These are phyloP conservation scores for Quercus cerris DNA, from an alignment of 306 rosid genomes.

Conservation along the genomic window DNA sequence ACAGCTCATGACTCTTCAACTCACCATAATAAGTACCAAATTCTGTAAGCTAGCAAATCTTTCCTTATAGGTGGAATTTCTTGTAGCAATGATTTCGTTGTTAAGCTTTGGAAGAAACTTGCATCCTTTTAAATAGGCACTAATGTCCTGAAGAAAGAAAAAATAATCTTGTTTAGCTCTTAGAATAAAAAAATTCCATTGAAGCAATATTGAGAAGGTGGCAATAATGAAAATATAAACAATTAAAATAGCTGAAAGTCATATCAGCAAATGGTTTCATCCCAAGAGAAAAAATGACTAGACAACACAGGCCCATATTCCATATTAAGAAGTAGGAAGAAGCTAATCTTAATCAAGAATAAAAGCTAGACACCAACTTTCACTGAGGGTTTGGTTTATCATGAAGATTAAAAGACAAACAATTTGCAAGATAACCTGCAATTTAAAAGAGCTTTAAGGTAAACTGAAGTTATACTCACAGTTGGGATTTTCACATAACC, in stretches of 20 bases:
- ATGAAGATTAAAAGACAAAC: neutral
- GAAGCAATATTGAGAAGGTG: neutral
- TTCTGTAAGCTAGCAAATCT: slow-evolving; percentile 73
- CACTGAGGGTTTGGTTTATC: neutral
- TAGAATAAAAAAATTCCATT: neutral
- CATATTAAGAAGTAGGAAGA: neutral
- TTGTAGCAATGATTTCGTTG: slow-evolving; percentile 49
- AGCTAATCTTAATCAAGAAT: neutral
- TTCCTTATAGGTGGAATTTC: slow-evolving; percentile 59
- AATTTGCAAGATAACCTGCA: neutral
- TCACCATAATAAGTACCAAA: slow-evolving; percentile 79
- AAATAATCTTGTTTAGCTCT: neutral
- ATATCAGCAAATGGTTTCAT: slow-evolving; percentile 1
- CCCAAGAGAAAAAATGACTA: slow-evolving; percentile 3
- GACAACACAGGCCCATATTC: neutral
- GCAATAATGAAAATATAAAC: neutral
- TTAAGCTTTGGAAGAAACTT: slow-evolving; percentile 79
- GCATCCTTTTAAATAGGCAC: slow-evolving; percentile 56
- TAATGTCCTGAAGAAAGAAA: slow-evolving; percentile 48
- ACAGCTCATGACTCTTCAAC: slow-evolving; percentile 23
- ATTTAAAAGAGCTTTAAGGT: slow-evolving; percentile 2
- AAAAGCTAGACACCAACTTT: neutral
- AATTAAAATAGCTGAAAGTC: neutral
- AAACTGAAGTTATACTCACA: slow-evolving; percentile 44
- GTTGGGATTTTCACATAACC: slow-evolving; percentile 78